phyloP scores from a whole-genome alignment of 495 filamentous ascomycete genomes.

The Chlorociboria aeruginascens region DNA sequence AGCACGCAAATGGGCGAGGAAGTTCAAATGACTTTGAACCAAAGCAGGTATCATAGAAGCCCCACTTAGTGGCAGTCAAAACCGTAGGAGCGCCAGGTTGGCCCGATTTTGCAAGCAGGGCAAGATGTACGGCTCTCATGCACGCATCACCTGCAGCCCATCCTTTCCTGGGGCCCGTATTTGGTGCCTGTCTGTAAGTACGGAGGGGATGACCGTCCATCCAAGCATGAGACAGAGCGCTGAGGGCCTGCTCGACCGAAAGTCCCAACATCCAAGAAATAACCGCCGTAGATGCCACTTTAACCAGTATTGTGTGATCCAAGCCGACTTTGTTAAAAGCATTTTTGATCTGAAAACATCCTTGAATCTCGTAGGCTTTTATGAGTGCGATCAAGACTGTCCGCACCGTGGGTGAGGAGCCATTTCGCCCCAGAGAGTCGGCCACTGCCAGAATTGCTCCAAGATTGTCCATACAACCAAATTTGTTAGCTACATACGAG shows the following conservation, averaged over 20 bases:
- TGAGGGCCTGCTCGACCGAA: slow-evolving; percentile 73
- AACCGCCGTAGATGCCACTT: slow-evolving; percentile 91
- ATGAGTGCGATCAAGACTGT: slow-evolving; percentile 95
- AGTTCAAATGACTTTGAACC: slow-evolving; percentile 86
- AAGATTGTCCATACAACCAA: slow-evolving; percentile 51
- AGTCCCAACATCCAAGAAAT: slow-evolving; percentile 86
- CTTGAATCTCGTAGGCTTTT: slow-evolving; percentile 98
- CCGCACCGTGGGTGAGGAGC: slow-evolving; percentile 68
- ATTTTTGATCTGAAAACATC: slow-evolving; percentile 87
- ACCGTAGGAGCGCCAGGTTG: slow-evolving; percentile 82
- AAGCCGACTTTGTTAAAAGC: slow-evolving; percentile 95
- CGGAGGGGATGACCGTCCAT: slow-evolving; percentile 88
- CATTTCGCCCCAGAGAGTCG: slow-evolving; percentile 78
- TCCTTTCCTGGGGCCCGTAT: slow-evolving; percentile 96
- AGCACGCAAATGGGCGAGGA: slow-evolving; percentile 86
- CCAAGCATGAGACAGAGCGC: slow-evolving; percentile 90
- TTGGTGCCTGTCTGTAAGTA: slow-evolving; percentile 89
- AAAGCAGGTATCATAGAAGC: slow-evolving; percentile 95
- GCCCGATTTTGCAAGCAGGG: slow-evolving; percentile 77
- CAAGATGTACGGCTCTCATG: slow-evolving; percentile 86
- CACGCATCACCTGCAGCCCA: slow-evolving; percentile 97
- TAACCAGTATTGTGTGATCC: slow-evolving; percentile 93
- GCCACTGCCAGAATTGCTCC: slow-evolving; percentile 88
- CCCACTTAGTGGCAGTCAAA: slow-evolving; percentile 85
- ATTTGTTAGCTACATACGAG: too few species aligned